Evolutionary conservation across 2,329 filamentous ascomycete species (phyloP).

Genomic region (Aspergillus pseudonomiae): DNA sequence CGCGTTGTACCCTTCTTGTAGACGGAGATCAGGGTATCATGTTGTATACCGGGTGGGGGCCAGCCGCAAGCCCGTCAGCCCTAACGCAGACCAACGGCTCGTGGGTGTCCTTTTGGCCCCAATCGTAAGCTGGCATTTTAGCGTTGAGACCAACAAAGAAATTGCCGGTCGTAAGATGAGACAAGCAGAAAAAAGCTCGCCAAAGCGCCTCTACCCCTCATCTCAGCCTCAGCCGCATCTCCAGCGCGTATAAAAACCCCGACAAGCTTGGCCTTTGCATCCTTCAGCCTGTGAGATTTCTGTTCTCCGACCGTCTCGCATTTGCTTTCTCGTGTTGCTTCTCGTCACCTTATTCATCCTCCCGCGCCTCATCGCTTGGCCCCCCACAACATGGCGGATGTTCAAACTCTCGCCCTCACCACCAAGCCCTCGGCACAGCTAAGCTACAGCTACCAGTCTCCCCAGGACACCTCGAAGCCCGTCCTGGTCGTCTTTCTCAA

Average conservation of each 20-base stretch:
- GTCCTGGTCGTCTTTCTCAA: conserved; percentile 49
- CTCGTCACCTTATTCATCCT: not conserved
- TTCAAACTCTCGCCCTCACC: conserved; percentile 18
- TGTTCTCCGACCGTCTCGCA: too few species aligned
- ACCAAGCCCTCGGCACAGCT: conserved; percentile 25
- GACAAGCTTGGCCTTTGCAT: too few species aligned
- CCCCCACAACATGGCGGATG: conserved; percentile 16
- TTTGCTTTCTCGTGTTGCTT: not conserved
- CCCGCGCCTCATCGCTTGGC: not conserved
- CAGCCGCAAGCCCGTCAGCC: not conserved
- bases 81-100: not conserved
- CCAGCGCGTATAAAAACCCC: not conserved
- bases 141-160: not conserved
- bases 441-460: conserved; percentile 20
- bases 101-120: not conserved
- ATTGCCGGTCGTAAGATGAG: not conserved
- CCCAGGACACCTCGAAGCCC: conserved; percentile 11
- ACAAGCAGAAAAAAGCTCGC: not conserved
- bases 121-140: not conserved
- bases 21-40: too few species aligned
- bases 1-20: too few species aligned
- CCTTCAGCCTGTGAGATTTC: too few species aligned
- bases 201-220: not conserved
- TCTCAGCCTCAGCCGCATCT: not conserved
- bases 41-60: too few species aligned